Percentiles rank a stretch among this genome's conserved stretches.
Conservation (phyloP, 306 rosid species). For the peach (Prunus persica) region DNA sequence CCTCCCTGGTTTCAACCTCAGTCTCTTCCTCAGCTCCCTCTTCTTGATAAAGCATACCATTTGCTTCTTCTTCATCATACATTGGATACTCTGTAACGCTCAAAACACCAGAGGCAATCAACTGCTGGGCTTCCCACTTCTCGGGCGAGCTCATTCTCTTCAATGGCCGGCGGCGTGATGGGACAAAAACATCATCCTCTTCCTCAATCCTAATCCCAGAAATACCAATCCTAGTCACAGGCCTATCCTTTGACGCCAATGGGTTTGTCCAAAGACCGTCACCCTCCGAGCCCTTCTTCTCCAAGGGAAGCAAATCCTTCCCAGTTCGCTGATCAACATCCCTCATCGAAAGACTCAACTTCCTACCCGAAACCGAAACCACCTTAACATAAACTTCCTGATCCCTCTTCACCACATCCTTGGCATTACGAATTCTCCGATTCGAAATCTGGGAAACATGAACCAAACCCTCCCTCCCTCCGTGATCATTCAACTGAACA, state of each 20-base stretch:
- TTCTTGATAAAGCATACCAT: slow-evolving; percentile 55
- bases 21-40: slow-evolving; percentile 85
- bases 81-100: slow-evolving; percentile 60
- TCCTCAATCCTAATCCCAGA: slow-evolving; percentile 79
- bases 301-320: slow-evolving; percentile 67
- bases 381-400: background rate
- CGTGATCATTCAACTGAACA: background rate
- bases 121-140: slow-evolving; percentile 80
- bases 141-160: slow-evolving; percentile 93
- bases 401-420: background rate
- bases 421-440: background rate
- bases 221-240: slow-evolving; percentile 61
- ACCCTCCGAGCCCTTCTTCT: slow-evolving; percentile 44
- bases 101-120: slow-evolving; percentile 79
- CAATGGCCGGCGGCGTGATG: slow-evolving; percentile 56
- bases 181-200: slow-evolving; percentile 44
- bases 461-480: background rate
- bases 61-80: slow-evolving; percentile 69
- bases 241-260: slow-evolving; percentile 51
- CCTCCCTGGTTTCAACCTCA: slow-evolving; percentile 78
- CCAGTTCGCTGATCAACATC: background rate
- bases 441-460: background rate
- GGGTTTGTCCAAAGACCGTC: slow-evolving; percentile 54
- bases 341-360: background rate
- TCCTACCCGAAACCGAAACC: background rate